Evolutionary conservation across 805 yeast genomes (phyloP).

Genomic region (Kazachstania bromeliacearum): DNA sequence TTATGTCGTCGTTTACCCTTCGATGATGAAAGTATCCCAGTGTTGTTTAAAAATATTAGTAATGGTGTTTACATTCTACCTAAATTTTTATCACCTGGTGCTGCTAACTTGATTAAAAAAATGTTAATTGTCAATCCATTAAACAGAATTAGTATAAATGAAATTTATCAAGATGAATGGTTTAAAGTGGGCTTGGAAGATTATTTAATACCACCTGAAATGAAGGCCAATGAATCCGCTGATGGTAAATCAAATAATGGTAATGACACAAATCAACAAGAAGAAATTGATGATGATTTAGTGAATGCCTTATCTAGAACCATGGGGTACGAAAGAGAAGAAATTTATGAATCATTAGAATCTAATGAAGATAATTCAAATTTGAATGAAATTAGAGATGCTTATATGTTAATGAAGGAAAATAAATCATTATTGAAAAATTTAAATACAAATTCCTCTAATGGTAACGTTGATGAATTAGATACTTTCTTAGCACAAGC

Average conservation of each 20-base stretch:
- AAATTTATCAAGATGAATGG: conserved; percentile 92
- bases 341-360: conserved; percentile 62
- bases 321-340: conserved; percentile 84
- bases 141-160: conserved; percentile 86
- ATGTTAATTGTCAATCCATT: conserved; percentile 94
- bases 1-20: conserved; percentile 91
- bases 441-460: conserved; percentile 35
- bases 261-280: conserved; percentile 5
- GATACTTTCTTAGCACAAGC: conserved; percentile 53
- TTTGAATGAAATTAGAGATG: conserved; percentile 73
- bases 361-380: conserved; percentile 38
- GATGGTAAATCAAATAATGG: conserved; percentile 1
- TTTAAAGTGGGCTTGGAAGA: conserved; percentile 73
- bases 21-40: conserved; percentile 94
- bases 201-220: conserved; percentile 50
- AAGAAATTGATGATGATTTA: conserved; percentile 62
- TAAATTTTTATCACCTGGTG: conserved; percentile 75
- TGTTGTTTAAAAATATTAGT: conserved; percentile 81
- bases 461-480: conserved; percentile 38
- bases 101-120: conserved; percentile 68
- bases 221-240: conserved; percentile 12
- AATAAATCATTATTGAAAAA: conserved; percentile 63
- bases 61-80: conserved; percentile 91
- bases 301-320: conserved; percentile 66
- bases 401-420: conserved; percentile 73